Base-by-base conservation (phyloP, 306 rosid species). In the Dryas alaskensis region DNA sequence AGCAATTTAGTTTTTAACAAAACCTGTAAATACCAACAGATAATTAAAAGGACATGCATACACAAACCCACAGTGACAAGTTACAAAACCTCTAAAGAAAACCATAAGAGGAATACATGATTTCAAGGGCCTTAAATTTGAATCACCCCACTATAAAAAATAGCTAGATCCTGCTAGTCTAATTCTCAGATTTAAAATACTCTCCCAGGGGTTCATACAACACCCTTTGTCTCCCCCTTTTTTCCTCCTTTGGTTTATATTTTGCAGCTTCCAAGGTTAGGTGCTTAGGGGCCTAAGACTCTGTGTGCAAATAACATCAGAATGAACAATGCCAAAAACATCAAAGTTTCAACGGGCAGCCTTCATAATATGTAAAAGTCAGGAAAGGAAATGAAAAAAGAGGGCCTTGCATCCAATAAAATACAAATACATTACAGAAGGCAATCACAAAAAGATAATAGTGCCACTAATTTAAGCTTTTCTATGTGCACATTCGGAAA, bases 1-100 rank as follows among this genome's bases (percentile, higher is more conserved):
- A 64, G 69, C 10, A 22, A 48, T 6, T 69, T 46, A 73, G 46
- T 49, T 10, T 72, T 10, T 9, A 31, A 49, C 5, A 76, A 51
- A 69, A 46, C 60, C 66, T 75, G 64, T 14, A 66, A 57, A 62
- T 27, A 57, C 11, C 22, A 17, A 64, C 65, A 53, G 13, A n/a
- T 16, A n/a, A 49, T 31, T 16, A n/a, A 52, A 75, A 70, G 61
- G 13, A 40, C 7, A n/a, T 40, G 25, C 22, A 62, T 14, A 13
- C 22, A 8, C 8, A 45, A 5, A 10, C 27, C 27, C 44, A 3
- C 17, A 40, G 12, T 40, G 37, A 43, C 8, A 60, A 7, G 19
- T 31, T 31, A 60, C 44, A 5, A 31, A 60, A 22, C 19, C 55
- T n/a, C 19, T 14, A 31, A 31, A 31, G 6, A 39, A 14, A 14